Evolutionary conservation across 1,139 yeast species (phyloP), one percentile per base, ranked within the genome.

Genomic region (Debaryomyces nepalensis): DNA sequence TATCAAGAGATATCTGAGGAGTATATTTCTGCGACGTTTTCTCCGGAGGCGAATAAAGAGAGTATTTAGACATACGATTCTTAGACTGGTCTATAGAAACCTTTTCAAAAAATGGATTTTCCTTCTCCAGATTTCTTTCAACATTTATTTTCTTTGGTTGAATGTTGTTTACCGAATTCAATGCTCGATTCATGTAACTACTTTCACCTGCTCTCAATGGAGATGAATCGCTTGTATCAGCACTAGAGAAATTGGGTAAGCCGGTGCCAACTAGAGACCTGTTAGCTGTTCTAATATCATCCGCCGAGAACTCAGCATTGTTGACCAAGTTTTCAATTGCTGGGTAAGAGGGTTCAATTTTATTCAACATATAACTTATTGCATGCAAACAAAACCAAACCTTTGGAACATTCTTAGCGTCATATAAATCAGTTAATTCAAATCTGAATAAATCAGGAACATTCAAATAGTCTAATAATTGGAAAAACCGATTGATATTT

Each of bases 331-430:
- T 79, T 26, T 76, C 77, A 52, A 93, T 78, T 7, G 73, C 66
- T 0, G 95, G 91, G 15, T 84, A 82, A 16, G 71, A 71, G 59
- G 68, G 66, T 70, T 70, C 68, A 57, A 62, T 57, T 35, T 80
- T 79, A 46, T 65, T 58, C 53, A 84, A 74, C 66, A 82, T 82
- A 63, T 79, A 87, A 34, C 93, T 84, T 54, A 93, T 70, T 1
- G 97, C 97, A 66, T 93, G 97, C 32, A 93, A 70, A 55, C 98
- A 90, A 61, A 90, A 91, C 64, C 95, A 87, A 16, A 95, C 98
- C 58, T 89, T 91, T 15, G 99, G 98, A 16, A 91, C 79, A 56
- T 93, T 88, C 55, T 90, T 91, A 55, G 87, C 87, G 59, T 93
- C 98, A 63, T 90, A 95, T 33, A 93, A 72, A 64, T 93, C 99